Evolutionary conservation across 257 asterid genomes (phyloP).

Genomic region (Anisodus acutangulus): DNA sequence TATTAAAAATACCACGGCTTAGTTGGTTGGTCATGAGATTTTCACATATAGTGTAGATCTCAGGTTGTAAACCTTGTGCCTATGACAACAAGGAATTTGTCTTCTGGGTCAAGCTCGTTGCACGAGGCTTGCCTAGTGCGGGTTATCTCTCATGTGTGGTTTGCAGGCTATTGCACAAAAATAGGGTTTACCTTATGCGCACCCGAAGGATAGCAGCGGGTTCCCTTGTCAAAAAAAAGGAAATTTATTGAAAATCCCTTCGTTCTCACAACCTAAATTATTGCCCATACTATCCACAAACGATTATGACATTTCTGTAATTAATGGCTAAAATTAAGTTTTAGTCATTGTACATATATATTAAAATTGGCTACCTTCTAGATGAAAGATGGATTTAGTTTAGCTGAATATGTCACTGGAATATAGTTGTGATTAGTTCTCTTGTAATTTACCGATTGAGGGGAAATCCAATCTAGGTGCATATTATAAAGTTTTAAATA

Average conservation of each 20-base stretch:
- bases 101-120: too few species aligned
- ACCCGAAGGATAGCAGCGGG: too few species aligned
- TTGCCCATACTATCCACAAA: not conserved
- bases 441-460: not conserved
- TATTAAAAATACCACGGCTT: too few species aligned
- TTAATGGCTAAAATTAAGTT: not conserved
- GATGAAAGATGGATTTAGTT: not conserved
- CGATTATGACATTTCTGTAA: slow-evolving; percentile 6
- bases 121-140: too few species aligned
- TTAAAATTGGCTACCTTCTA: not conserved
- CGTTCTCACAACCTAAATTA: not conserved
- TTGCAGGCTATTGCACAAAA: too few species aligned
- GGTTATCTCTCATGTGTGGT: too few species aligned
- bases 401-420: slow-evolving; percentile 1
- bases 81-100: too few species aligned
- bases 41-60: too few species aligned
- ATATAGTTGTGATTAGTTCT: not conserved
- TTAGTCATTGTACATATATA: slow-evolving; percentile 5
- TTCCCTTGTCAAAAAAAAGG: too few species aligned
- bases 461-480: not conserved
- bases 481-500: not conserved
- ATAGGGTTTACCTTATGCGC: too few species aligned
- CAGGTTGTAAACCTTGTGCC: too few species aligned
- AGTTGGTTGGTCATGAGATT: too few species aligned
- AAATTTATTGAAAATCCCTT: not conserved